Evolutionary conservation across 805 yeast species (phyloP).

Genomic region (Candida pseudofarinosa): DNA sequence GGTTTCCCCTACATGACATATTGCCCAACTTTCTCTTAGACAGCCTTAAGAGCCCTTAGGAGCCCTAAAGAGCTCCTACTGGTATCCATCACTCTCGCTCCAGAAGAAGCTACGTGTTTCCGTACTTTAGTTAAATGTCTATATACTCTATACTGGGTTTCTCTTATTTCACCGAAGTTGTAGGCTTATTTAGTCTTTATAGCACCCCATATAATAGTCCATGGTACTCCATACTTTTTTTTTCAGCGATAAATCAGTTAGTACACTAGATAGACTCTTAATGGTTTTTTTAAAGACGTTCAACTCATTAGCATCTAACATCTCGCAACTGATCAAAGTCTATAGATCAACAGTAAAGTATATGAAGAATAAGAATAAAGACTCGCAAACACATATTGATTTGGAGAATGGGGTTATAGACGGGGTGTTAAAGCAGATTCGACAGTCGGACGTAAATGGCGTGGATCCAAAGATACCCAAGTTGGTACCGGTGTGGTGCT

Average conservation of each 20-base stretch:
- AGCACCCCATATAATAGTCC: too few relatives aligned
- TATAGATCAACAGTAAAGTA: conserved; percentile 1
- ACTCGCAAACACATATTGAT: conserved; percentile 34
- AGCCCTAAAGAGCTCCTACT: too few relatives aligned
- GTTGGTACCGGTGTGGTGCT: conserved; percentile 44
- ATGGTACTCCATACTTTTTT: too few relatives aligned
- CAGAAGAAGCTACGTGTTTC: too few relatives aligned
- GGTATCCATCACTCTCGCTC: too few relatives aligned
- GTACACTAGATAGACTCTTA: too few relatives aligned
- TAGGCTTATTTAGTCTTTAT: too few relatives aligned
- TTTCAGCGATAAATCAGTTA: too few relatives aligned
- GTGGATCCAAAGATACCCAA: conserved; percentile 18
- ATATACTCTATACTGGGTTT: too few relatives aligned
- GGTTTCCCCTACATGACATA: background rate
- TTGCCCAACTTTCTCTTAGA: background rate
- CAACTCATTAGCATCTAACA: background rate
- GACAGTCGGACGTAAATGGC: conserved; percentile 18
- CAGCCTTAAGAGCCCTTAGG: too few relatives aligned
- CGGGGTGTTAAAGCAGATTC: conserved; percentile 43
- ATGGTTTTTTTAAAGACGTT: background rate
- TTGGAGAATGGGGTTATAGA: conserved; percentile 42
- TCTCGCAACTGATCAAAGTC: conserved; percentile 1
- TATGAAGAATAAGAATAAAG: conserved; percentile 3
- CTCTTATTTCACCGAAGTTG: too few relatives aligned
- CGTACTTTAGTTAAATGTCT: too few relatives aligned